Evolutionary conservation across 192 early-diverging fungal genomes (phyloP).

Genomic region (Paraglomus occultum): DNA sequence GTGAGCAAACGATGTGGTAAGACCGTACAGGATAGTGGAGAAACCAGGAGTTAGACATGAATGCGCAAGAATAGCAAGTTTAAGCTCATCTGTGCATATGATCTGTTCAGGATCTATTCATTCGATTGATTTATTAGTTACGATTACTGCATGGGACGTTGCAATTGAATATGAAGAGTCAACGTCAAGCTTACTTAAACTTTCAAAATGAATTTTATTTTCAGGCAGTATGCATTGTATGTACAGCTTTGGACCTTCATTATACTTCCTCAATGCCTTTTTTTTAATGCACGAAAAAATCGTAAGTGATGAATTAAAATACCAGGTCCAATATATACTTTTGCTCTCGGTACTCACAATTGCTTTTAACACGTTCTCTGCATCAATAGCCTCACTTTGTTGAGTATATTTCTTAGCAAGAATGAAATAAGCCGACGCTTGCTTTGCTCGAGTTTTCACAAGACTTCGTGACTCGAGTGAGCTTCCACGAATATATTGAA

Average conservation of each 20-base stretch:
- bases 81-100: conserved; percentile 29
- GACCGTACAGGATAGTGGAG: conserved; percentile 26
- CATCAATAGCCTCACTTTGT: conserved; percentile 30
- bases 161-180: too few species aligned
- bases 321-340: background rate
- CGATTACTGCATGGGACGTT: too few species aligned
- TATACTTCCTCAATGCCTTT: conserved; percentile 26
- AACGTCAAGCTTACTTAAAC: conserved; percentile 23
- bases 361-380: conserved; percentile 30
- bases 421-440: conserved; percentile 29
- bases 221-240: conserved; percentile 31
- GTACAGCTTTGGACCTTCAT: conserved; percentile 30
- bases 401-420: conserved; percentile 30
- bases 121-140: background rate
- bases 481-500: conserved; percentile 29
- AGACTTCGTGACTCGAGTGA: conserved; percentile 26
- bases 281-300: background rate
- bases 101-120: conserved; percentile 27
- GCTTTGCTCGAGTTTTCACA: conserved; percentile 17
- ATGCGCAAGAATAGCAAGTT: conserved; percentile 30
- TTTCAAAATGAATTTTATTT: conserved; percentile 32
- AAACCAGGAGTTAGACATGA: conserved; percentile 31
- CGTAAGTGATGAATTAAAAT: background rate
- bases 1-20: conserved; percentile 27
- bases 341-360: conserved; percentile 3